Evolutionary conservation across 2,329 filamentous ascomycete genomes (phyloP).

Genomic region (Phialophora verrucosa): DNA sequence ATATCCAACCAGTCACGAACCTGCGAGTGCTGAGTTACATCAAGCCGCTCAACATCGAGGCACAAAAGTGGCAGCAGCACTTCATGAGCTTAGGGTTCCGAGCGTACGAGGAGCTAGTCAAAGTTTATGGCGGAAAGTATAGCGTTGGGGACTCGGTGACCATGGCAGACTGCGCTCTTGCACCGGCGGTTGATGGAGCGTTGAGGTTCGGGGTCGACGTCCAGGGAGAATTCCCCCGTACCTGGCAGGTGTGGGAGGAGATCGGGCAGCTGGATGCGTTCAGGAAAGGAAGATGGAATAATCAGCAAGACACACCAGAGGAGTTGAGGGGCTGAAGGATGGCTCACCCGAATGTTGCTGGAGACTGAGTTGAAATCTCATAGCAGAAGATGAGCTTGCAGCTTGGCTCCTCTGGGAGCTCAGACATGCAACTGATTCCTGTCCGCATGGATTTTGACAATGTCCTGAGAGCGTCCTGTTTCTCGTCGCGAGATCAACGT

Average conservation of each 20-base stretch:
- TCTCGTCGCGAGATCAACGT: neutral
- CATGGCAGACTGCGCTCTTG: slow-evolving; percentile 63
- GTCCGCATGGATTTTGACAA: neutral
- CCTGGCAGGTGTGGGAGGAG: slow-evolving; percentile 54
- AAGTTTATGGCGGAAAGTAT: slow-evolving; percentile 53
- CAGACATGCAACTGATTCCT: neutral
- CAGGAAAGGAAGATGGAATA: slow-evolving; percentile 59
- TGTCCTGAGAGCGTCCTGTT: neutral
- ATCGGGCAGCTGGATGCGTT: slow-evolving; percentile 60
- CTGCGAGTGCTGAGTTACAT: slow-evolving; percentile 59
- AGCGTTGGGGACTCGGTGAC: slow-evolving; percentile 63
- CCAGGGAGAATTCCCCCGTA: slow-evolving; percentile 51
- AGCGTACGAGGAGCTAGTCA: slow-evolving; percentile 60
- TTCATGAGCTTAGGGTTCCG: slow-evolving; percentile 60
- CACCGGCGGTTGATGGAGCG: slow-evolving; percentile 65
- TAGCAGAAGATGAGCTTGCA: neutral
- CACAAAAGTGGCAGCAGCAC: slow-evolving; percentile 58
- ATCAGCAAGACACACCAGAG: slow-evolving; percentile 61
- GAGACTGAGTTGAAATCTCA: neutral
- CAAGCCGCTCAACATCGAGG: slow-evolving; percentile 51
- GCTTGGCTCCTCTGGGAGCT: neutral
- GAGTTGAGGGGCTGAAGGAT: slow-evolving; percentile 45
- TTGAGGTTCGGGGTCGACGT: slow-evolving; percentile 62
- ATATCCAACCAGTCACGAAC: slow-evolving; percentile 67
- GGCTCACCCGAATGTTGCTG: neutral